Base-by-base conservation (phyloP, 176 grass and related monocot genomes). In the Tillandsia leiboldiana region DNA sequence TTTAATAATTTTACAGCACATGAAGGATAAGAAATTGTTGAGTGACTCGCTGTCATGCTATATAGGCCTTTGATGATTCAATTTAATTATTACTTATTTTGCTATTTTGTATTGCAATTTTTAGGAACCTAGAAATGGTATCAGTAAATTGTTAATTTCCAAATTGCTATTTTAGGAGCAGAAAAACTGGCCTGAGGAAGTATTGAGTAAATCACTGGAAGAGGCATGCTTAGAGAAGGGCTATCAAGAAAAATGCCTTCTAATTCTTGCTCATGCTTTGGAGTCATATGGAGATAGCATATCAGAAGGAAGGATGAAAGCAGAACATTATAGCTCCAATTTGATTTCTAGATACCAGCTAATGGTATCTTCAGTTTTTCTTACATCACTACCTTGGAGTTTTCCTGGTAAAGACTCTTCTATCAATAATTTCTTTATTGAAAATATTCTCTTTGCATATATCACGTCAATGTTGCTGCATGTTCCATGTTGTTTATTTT, bases 301-400 rank as follows among this genome's bases (percentile, higher is more conserved):
- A 63, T 62, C 28, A 6, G 58, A 85, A 72, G 73, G n/a, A 66
- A 84, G 83, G 73, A 67, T 61, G 29, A 73, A 85, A 51, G 53
- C 62, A 73, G 52, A 73, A 26, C 64, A 74, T 63, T 80, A 68
- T 72, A 78, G 79, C 71, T 89, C 81, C 74, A 82, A 78, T 74
- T 86, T 97, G 71, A 92, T 86, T 77, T 65, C 81, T 73, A 92
- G 84, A 65, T 90, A 92, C 80, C 93, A 86, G 54, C 79, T 92
- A 76, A 97, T 97, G 89, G 89, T 85, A 73, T 97, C 93, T 63
- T 92, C 93, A 71, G 80, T 92, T 81, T 86, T 97, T 83, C 79
- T 92, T 70, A 81, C 93, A 80, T 90, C 93, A 65, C 78, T 97
- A 48, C 86, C 93, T 67, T 79, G 86, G 84, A 83, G 71, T 72